Evolutionary conservation across 208 protist genomes (phyloP), one percentile per base, ranked within the genome.

Genomic region (Crithidia fasciculata): DNA sequence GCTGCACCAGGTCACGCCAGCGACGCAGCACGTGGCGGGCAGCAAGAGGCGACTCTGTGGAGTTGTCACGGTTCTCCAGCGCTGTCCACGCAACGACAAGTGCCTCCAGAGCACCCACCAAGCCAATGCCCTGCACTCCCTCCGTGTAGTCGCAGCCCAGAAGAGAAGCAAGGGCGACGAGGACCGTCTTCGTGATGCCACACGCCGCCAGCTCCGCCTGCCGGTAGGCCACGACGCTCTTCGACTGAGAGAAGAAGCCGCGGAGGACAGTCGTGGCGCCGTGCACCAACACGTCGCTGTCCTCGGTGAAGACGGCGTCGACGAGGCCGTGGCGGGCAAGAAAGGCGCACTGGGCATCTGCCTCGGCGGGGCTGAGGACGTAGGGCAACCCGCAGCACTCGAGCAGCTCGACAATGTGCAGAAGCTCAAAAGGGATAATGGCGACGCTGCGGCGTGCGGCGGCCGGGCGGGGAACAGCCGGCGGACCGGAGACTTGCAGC

Each of bases 61-160:
- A 37, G 53, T 67, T 55, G 36, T 62, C 47, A 13, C 43, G 16
- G 44, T 56, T 63, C 18, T 74, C 59, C 19, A 3, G 19, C 8
- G 63, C n/a, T 3, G 65, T 56, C 89, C 91, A 96, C 7, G 86
- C 44, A 45, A 84, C 65, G 3, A 83, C 75, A 6, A 96, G 67
- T 5, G 87, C 88, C 44, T 86, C 72, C 37, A 97, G 66, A 4
- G 88, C 81, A 19, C 86, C 87, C 2, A 87, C 66, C 10, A 97
- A 61, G 8, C 95, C 95, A 19, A 99, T 85, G 55, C 96, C 95
- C 18, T 73, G 12, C 44, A 98, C 84, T 13, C 97, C 97, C 15
- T 97, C 88, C 5, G 88, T 93, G 85, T 99, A 99, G 80, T 99
- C 97, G 59, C 88, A 96, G n/a, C 97, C 97, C n/a, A 99, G 88